Base-by-base conservation (phyloP, 106 monocot genomes). In the Alisma plantagoaquatica region DNA sequence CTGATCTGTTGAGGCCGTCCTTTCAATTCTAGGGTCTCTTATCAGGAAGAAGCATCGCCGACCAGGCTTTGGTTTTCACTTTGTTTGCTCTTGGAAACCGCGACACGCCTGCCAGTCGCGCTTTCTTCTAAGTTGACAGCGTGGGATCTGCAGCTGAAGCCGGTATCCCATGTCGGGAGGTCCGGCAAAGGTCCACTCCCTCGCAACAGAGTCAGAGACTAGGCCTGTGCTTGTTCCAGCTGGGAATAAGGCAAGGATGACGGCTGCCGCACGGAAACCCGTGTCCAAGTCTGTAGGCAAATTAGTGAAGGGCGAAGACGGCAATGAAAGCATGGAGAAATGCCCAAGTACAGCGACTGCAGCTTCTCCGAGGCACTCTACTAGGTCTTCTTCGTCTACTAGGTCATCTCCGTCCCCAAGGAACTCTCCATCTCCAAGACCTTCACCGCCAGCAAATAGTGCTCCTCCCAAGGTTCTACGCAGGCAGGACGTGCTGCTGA, bases 401-500 rank as follows among this genome's bases (percentile, higher is more conserved):
- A n/a, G n/a, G n/a, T n/a, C n/a, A n/a, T n/a, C n/a, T n/a, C n/a
- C n/a, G n/a, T n/a, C n/a, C n/a, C n/a, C n/a, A n/a, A n/a, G n/a
- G n/a, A n/a, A n/a, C n/a, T n/a, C n/a, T n/a, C n/a, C n/a, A n/a
- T n/a, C n/a, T n/a, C n/a, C n/a, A n/a, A n/a, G n/a, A 30, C 47
- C 65, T 10, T 33, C 66, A 1, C 12, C 54, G 14, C 57, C 65
- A 6, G 48, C 66, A 2, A 41, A 61, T 23, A 26, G 53, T 6
- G 65, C 64, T 53, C 59, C 77, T 33, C 61, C 83, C 8, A 33
- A 70, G 10, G 42, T 54, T 41, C 24, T 74, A 25, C 56, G 70
- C 60, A 66, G 82, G 67, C 86, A 86, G 49, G 86, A 92, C 56
- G 35, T 68, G 66, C 56, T 82, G 10, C 27, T 83, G 27, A 70